These are phyloP conservation scores for Backusella luteola DNA, from an alignment of 192 early-diverging fungal genomes.

Conservation along the genomic window DNA sequence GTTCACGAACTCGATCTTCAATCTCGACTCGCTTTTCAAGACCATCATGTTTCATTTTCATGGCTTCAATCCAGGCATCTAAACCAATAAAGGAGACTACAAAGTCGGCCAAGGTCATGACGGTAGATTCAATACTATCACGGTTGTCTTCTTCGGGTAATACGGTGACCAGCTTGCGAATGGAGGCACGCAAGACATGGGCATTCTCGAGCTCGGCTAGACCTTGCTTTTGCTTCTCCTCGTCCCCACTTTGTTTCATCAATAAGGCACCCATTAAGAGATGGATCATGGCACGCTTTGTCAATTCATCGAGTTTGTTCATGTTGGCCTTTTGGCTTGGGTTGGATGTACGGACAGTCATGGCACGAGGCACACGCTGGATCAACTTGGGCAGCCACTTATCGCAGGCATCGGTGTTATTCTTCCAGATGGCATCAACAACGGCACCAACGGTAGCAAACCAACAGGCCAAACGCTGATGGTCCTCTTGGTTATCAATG, in stretches of 20 bases:
- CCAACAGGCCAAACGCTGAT: conserved; percentile 13
- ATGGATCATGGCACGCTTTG: conserved; percentile 3
- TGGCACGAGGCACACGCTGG: conserved; percentile 2
- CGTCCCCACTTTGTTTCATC: neutral
- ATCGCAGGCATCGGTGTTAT: conserved; percentile 1
- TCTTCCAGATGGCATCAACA: conserved; percentile 26
- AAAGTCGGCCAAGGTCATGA: conserved; percentile 24
- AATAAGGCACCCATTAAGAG: neutral
- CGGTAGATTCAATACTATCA: conserved; percentile 7
- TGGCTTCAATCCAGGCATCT: conserved; percentile 21
- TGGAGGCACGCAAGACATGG: neutral
- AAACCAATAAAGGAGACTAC: conserved; percentile 19
- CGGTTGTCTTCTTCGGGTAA: neutral
- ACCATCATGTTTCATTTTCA: neutral
- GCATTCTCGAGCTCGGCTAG: conserved; percentile 2
- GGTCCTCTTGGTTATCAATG: conserved; percentile 3
- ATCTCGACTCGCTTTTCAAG: neutral
- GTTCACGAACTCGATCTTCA: conserved; percentile 9
- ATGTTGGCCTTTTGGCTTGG: neutral
- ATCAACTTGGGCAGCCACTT: neutral
- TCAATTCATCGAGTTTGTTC: conserved; percentile 1
- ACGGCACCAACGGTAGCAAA: conserved; percentile 23
- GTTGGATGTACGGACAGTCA: neutral
- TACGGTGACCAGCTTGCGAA: neutral
- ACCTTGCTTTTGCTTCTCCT: conserved; percentile 7